Evolutionary conservation across 2,329 filamentous ascomycete species (phyloP), one percentile per base, ranked within the genome.

Genomic region (Neonectria neomacrospora): DNA sequence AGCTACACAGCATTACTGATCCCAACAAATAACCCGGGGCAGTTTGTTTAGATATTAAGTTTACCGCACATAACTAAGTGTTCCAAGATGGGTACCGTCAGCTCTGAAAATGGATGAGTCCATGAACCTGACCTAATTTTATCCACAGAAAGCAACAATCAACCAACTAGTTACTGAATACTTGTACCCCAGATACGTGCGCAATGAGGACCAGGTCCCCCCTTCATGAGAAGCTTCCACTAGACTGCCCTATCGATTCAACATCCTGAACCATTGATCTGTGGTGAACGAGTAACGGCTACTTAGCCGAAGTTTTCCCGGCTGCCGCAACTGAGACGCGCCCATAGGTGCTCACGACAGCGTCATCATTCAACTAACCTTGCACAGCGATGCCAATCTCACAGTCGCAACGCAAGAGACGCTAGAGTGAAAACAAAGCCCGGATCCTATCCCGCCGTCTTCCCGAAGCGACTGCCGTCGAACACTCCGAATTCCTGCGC

Each of bases 301-400:
- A 5, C 20, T 12, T 44, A 66, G 56, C 70, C 70, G 70, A 62
- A 48, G 70, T 67, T 71, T 63, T 54, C 51, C 69, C 69, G 41
- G 32, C 18, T 48, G 18, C 18, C 39, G 32, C n/a, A 14, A 58
- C 47, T 60, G 12, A 54, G 23, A 59, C 51, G 55, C 63, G 51
- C 26, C 53, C 42, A 18, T 58, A 45, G 20, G 61, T 50, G 34
- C 39, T 37, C 37, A 57, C 22, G 3, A n/a, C 47, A 50, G 26
- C 11, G n/a, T 54, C 39, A 54, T 47, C 22, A 30, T 41, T 44
- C 11, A 26, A 23, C 16, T 5, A 22, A 9, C 8, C 9, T 39
- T 23, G 42, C 34, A 47, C 12, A n/a, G 47, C 47, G 28, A 50
- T 50, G 47, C 28, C 47, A 32, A 18, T 3, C 32, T 50, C 4